phyloP scores from a whole-genome alignment of 768 basidiomycete genomes.

The Jaapia argillacea region DNA sequence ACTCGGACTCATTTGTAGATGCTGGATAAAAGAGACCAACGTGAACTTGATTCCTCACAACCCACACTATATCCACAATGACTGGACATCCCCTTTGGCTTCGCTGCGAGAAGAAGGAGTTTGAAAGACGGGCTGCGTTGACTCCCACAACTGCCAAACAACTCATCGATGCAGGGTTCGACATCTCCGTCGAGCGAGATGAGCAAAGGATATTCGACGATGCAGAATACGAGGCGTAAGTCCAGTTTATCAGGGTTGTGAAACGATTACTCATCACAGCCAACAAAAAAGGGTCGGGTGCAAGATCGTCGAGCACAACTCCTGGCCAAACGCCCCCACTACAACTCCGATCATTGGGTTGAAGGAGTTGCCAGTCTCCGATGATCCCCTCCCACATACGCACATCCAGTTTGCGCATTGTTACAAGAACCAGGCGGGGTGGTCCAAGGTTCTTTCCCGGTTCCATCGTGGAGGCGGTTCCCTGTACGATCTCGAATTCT shows the following conservation, averaged over 20 bases:
- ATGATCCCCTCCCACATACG: constrained; percentile 78
- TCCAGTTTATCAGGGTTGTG: constrained; percentile 9
- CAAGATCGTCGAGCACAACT: constrained; percentile 75
- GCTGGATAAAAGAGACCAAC: too few relatives aligned
- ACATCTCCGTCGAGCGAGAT: constrained; percentile 88
- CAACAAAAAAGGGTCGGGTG: constrained; percentile 69
- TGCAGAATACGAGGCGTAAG: constrained; percentile 86
- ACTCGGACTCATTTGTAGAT: too few relatives aligned
- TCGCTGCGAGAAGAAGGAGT: constrained; percentile 93
- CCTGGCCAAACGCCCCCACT: constrained; percentile 77
- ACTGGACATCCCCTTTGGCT: constrained; percentile 66
- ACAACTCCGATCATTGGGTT: constrained; percentile 82
- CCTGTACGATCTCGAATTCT: constrained; percentile 93
- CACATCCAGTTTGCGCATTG: constrained; percentile 99
- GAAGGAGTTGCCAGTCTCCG: constrained; percentile 87
- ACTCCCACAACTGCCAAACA: constrained; percentile 86
- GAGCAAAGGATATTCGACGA: constrained; percentile 92
- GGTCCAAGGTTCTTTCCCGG: constrained; percentile 76
- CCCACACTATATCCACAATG: too few relatives aligned
- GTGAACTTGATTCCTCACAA: too few relatives aligned
- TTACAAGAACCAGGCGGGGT: constrained; percentile 92
- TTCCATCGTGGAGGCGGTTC: constrained; percentile 79
- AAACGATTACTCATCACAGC: constrained; percentile 4
- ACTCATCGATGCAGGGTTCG: constrained; percentile 84
- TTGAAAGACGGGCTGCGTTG: constrained; percentile 87